Conservation (phyloP, 2,329 filamentous ascomycete genomes). For the Tolypocladium cylindrosporum region DNA sequence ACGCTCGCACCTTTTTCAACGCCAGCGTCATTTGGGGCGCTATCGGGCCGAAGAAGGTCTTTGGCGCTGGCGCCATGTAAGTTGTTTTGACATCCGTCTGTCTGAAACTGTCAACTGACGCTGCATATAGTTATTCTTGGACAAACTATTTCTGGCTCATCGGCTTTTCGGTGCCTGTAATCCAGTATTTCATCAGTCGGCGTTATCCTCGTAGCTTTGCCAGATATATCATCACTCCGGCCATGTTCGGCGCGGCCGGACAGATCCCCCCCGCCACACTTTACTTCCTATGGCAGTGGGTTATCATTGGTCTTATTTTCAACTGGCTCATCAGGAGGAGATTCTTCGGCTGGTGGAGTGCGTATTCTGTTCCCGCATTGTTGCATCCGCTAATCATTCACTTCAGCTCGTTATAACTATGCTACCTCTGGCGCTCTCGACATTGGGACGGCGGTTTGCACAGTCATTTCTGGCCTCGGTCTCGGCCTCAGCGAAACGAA, state of each 20-base stretch:
- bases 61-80: constrained; percentile 19
- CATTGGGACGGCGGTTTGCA: constrained; percentile 44
- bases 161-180: constrained; percentile 34
- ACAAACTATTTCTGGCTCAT: constrained; percentile 47
- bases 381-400: not conserved
- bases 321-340: constrained; percentile 39
- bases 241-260: constrained; percentile 41
- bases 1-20: constrained; percentile 48
- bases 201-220: constrained; percentile 33
- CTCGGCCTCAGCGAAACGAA: constrained; percentile 33
- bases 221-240: constrained; percentile 40
- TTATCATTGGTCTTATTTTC: constrained; percentile 43
- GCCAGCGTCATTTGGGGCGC: constrained; percentile 53
- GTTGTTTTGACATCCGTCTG: not conserved
- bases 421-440: constrained; percentile 47
- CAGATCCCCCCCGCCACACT: constrained; percentile 45
- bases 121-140: constrained; percentile 24
- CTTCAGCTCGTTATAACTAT: constrained; percentile 39
- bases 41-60: constrained; percentile 32
- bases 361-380: constrained; percentile 13
- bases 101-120: not conserved
- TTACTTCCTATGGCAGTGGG: constrained; percentile 45
- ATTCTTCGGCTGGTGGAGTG: constrained; percentile 45
- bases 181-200: constrained; percentile 37
- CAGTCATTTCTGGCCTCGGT: constrained; percentile 40